Evolutionary conservation across 2,329 filamentous ascomycete genomes (phyloP), one percentile per base, ranked within the genome.

Genomic region (Mariannaea sp.): DNA sequence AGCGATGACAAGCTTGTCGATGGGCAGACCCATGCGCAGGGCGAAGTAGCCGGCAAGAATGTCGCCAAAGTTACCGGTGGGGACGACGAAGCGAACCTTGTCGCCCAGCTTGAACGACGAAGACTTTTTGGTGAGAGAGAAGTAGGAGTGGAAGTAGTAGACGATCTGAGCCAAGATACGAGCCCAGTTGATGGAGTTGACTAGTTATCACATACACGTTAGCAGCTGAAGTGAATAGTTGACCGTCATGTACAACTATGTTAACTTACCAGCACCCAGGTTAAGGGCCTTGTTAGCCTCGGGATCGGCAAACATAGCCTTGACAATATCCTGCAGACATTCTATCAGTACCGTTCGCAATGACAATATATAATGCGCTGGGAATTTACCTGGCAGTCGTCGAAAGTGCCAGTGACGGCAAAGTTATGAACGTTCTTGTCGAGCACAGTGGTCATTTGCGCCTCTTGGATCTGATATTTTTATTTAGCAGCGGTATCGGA

Each of bases 111-210:
- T 81, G 71, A 88, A 88, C 13, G 76, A 73, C 0, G 81, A 68
- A 4, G 83, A 83, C 44, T 80, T 77, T 69, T 79, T 82, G 56
- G 79, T 80, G 27, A 99, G 85, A 12, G 86, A 78, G 75, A 97
- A 96, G 80, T 97, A 97, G 10, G 94, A 86, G 73, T 94, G 81
- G 79, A 97, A 96, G 80, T 96, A 99, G 81, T 96, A 97, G 56
- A 90, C 91, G 60, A 96, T 97, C 77, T 99, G 94, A 10, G 94
- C 93, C 30, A 99, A 82, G 64, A 99, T 97, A 64, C 94, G 83
- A 2, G 92, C 89, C 83, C 88, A 97, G 77, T 97, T 97, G 77
- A 97, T 97, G 39, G 89, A 94, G 79, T 97, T 97, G 62, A 97
- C 91, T 32, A n/a, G 10, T 8, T n/a, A n/a, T n/a, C n/a, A 12